Evolutionary conservation across 1,139 yeast species (phyloP).

Genomic region (Suhomyces kunorum): DNA sequence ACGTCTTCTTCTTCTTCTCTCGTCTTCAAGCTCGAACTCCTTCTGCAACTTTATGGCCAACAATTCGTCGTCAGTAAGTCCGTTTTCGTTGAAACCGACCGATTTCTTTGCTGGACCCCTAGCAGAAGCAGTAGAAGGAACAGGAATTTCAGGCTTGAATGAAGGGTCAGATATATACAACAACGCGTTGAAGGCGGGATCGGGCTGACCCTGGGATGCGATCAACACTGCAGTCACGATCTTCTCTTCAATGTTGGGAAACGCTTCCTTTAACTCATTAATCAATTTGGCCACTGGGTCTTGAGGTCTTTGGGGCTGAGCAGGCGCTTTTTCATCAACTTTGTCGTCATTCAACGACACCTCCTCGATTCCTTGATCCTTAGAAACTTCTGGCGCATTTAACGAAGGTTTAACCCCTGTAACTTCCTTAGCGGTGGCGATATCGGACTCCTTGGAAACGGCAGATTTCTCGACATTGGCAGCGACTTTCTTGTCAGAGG

Average conservation of each 20-base stretch:
- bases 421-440: constrained; percentile 1
- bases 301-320: constrained; percentile 71
- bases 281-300: constrained; percentile 57
- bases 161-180: constrained; percentile 78
- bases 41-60: constrained; percentile 81
- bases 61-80: constrained; percentile 71
- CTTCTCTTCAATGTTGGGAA: constrained; percentile 72
- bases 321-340: constrained; percentile 39
- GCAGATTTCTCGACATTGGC: neutral
- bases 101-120: constrained; percentile 3
- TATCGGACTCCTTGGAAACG: neutral
- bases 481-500: constrained; percentile 4
- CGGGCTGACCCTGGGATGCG: constrained; percentile 79
- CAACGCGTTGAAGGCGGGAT: constrained; percentile 86
- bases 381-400: neutral
- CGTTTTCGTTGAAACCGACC: constrained; percentile 13
- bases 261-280: constrained; percentile 71
- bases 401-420: neutral
- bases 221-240: constrained; percentile 76
- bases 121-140: constrained; percentile 18
- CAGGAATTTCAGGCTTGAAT: constrained; percentile 61
- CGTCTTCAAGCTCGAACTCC: constrained; percentile 57
- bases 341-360: constrained; percentile 17
- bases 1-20: constrained; percentile 23
- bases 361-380: constrained; percentile 14